Base-by-base conservation (phyloP, 139 green algal species). In the Coccomyxa sp. region DNA sequence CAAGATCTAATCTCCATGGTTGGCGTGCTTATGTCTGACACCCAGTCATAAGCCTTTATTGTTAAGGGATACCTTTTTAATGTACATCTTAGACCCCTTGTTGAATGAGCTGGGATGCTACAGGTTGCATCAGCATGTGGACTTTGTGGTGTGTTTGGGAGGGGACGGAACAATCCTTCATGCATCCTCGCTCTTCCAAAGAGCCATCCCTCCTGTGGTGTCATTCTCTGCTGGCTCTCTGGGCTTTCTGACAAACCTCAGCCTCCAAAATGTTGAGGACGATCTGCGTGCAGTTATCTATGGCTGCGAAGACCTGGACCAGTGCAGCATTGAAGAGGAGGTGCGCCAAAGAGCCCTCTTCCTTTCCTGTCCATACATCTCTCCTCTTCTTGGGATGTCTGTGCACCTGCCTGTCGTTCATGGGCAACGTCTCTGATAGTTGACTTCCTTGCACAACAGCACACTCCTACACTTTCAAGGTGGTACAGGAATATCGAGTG, bases 131-230 rank as follows among this genome's bases (percentile, higher is more conserved):
- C 84, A 92, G 31, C 89, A 88, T 81, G 91, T 99, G 10, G 97
- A 99, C 90, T 98, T 99, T 86, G 90, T 99, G 31, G 92, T 98
- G 28, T 98, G 96, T 85, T 87, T 99, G 76, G 97, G 97, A 17
- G 97, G 97, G 0, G 97, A 99, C 77, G 97, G 97, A 1, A 94
- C 98, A 17, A 94, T 99, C 76, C 91, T 99, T 63, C 97, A 99
- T 86, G 94, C 96, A 0, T 91, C 88, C 32, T 90, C 88, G 66
- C 88, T 99, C 27, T 98, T 99, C 85, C 85, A 87, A 23, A 57
- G 82, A 18, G 80, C 87, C 76, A 90, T 94, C 28, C 92, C 92
- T 23, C 92, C 92, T 51, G 90, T 93, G 17, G 90, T 99, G n/a
- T 91, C 90, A 51, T 99, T 99, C 91, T 95, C 98, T 88, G 89